phyloP scores from a whole-genome alignment of 306 rosid genomes.

The Rosa persica region DNA sequence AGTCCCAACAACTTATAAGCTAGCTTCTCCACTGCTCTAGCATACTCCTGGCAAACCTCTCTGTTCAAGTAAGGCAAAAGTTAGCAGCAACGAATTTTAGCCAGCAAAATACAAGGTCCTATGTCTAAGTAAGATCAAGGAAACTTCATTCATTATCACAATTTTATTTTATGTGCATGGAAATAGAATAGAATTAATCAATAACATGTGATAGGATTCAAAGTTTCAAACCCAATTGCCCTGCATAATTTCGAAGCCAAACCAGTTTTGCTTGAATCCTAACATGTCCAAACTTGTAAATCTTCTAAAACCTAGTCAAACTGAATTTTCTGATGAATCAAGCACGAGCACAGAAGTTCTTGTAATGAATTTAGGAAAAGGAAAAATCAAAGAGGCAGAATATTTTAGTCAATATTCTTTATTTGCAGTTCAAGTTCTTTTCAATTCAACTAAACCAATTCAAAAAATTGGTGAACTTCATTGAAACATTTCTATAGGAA shows the following conservation, averaged over 20 bases:
- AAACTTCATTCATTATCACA: background rate
- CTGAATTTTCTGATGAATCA: background rate
- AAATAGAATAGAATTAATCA: background rate
- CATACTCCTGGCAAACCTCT: constrained; percentile 59
- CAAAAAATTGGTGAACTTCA: background rate
- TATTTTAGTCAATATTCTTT: background rate
- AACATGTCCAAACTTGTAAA: background rate
- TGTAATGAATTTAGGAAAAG: no score
- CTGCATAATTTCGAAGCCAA: background rate
- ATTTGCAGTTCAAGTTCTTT: background rate
- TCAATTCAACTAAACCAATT: background rate
- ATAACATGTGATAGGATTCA: background rate
- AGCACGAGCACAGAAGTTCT: background rate
- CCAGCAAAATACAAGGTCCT: background rate
- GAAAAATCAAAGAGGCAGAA: background rate
- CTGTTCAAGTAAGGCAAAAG: constrained; percentile 28
- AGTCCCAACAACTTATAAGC: constrained; percentile 58
- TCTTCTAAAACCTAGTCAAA: background rate
- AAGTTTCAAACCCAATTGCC: background rate
- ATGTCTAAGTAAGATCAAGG: background rate
- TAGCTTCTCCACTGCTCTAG: constrained; percentile 58
- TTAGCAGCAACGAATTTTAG: background rate
- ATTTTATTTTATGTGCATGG: no score
- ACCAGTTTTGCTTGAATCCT: background rate
- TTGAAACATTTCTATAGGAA: background rate